Evolutionary conservation across 108 stramenopile species (phyloP).

Genomic region (Skeletonema potamos): DNA sequence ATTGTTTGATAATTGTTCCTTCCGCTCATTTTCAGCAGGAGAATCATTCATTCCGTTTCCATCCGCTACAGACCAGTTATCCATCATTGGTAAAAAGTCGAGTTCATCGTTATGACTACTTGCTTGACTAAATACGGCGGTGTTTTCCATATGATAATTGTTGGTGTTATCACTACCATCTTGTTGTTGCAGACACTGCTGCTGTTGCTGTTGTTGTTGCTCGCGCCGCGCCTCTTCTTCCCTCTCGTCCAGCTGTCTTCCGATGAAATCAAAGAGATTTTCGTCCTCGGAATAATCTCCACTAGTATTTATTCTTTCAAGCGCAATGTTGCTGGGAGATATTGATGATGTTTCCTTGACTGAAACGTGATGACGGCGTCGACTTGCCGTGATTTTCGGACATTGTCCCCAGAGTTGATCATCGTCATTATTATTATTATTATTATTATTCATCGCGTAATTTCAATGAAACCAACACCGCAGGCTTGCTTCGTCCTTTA

Average conservation of each 20-base stretch:
- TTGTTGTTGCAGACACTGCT: not conserved
- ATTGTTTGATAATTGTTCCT: not conserved
- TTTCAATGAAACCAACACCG: too few species aligned
- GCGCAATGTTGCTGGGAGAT: not conserved
- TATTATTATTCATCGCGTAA: not conserved
- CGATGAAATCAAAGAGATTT: constrained; percentile 31
- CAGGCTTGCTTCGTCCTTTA: too few species aligned
- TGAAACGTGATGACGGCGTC: constrained; percentile 2
- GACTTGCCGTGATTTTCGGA: not conserved
- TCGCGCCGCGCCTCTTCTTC: not conserved
- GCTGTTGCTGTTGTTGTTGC: constrained; percentile 7
- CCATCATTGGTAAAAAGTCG: not conserved
- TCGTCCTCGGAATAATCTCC: constrained; percentile 8
- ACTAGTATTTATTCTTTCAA: not conserved
- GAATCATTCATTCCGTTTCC: too few species aligned
- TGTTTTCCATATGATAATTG: not conserved
- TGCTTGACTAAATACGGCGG: not conserved
- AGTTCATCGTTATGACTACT: not conserved
- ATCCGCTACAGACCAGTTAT: not conserved
- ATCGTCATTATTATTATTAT: too few species aligned
- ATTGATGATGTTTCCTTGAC: not conserved
- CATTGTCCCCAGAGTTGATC: constrained; percentile 4
- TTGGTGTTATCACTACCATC: not conserved
- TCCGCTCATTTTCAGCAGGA: not conserved
- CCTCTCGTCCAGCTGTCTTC: constrained; percentile 11